Conservation (phyloP, 805 yeast genomes). For the Ogataea salicorniae region DNA sequence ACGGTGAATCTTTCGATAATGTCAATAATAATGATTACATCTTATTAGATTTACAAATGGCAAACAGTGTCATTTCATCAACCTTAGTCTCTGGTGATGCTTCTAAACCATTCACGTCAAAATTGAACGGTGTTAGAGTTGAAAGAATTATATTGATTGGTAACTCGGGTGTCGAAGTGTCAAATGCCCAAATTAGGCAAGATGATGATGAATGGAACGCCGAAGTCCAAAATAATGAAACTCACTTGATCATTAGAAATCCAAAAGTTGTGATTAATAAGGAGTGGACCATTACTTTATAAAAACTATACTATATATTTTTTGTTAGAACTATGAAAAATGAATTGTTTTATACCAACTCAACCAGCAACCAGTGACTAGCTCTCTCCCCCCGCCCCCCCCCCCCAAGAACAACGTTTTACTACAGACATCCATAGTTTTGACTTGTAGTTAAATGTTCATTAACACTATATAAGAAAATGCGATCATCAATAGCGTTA, state of each 20-base stretch:
- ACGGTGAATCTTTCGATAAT: constrained; percentile 65
- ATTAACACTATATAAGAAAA: not conserved
- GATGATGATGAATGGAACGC: constrained; percentile 35
- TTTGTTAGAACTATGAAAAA: not conserved
- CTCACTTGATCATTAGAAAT: constrained; percentile 36
- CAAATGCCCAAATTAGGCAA: constrained; percentile 32
- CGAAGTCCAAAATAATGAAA: constrained; percentile 15
- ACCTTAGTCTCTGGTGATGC: constrained; percentile 19
- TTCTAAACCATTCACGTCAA: constrained; percentile 12
- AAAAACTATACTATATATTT: not conserved
- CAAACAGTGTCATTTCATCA: constrained; percentile 30
- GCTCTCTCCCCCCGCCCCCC: no score
- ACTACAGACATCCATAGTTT: not conserved
- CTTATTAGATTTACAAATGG: constrained; percentile 36
- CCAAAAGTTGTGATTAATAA: constrained; percentile 43
- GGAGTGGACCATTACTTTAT: constrained; percentile 37
- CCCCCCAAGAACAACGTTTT: no score
- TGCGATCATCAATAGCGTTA: not conserved
- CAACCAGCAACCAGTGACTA: no score
- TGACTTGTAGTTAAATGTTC: not conserved
- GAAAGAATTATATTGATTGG: constrained; percentile 55
- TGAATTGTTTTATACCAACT: no score
- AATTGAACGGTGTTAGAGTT: constrained; percentile 36
- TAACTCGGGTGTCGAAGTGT: constrained; percentile 7
- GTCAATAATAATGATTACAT: constrained; percentile 48